Base-by-base conservation (phyloP, 495 filamentous ascomycete species). In the Talaromyces proteolyticus region DNA sequence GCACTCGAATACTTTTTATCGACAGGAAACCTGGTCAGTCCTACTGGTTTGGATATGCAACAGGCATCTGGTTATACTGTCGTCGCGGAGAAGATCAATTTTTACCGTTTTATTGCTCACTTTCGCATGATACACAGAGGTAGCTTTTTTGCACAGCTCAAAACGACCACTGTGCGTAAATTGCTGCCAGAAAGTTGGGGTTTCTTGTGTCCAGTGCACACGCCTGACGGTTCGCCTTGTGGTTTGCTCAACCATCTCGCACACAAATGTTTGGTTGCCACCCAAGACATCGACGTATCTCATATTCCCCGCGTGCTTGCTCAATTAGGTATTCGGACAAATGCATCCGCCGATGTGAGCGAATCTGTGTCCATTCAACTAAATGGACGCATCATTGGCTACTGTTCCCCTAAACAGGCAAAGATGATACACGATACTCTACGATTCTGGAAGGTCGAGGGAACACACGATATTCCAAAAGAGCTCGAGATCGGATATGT, bases 71-170 rank as follows among this genome's bases (percentile, higher is more conserved):
- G 93, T 50, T 98, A 93, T 68, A 94, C 88, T 0, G 88, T 98
- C 34, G 92, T 96, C 49, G 93, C 93, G 3, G 93, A 98, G 67
- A 97, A 97, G 76, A 91, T 97, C 60, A 98, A 98, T 75, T 98
- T 97, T 73, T 85, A 94, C 59, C 87, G 93, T 56, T 98, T 98
- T 72, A 94, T 98, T 70, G 92, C 88, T 72, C 93, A 98, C 64
- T 98, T 98, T 76, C 89, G 93, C 44, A 96, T 96, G 90, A 90
- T 98, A 52, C 93, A 98, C 67, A 79, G 93, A 83, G 93, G 93
- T 70, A 93, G 88, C 67, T 97, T 98, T 80, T 97, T 98, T 67
- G 92, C 93, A 7, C 87, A 96, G 60, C 64, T 98, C 55, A 98
- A 97, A 67, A 98, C 93, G 0, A 98, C 93, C 4, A 92, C 93